Conservation (phyloP, 345 rosid species). For the Orychophragmus violaceus region DNA sequence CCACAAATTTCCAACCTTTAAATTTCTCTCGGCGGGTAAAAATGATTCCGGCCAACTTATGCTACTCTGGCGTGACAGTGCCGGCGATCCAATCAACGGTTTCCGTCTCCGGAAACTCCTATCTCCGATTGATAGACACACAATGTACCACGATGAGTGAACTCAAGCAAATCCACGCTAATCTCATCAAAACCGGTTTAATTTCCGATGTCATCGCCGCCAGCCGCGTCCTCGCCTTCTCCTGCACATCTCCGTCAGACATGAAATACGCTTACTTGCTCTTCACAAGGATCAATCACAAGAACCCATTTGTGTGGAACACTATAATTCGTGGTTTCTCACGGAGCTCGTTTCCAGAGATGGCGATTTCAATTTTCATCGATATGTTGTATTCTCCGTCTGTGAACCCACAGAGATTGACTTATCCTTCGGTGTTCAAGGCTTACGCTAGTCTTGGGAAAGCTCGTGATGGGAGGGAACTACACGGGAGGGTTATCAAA, state of each 20-base stretch:
- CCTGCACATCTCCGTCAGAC: slow-evolving; percentile 40
- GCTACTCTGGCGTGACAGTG: background rate
- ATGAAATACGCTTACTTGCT: slow-evolving; percentile 54
- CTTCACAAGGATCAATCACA: slow-evolving; percentile 41
- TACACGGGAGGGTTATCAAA: slow-evolving; percentile 67
- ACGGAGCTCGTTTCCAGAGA: slow-evolving; percentile 50
- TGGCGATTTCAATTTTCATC: slow-evolving; percentile 46
- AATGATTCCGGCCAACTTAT: slow-evolving; percentile 14
- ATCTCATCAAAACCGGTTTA: slow-evolving; percentile 65
- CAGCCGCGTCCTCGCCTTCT: slow-evolving; percentile 68
- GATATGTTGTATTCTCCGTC: slow-evolving; percentile 44
- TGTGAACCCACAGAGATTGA: slow-evolving; percentile 51
- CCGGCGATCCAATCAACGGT: background rate
- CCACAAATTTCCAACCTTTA: slow-evolving; percentile 1
- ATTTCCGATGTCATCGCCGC: slow-evolving; percentile 40
- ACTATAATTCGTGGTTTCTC: slow-evolving; percentile 67
- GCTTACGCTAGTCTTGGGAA: slow-evolving; percentile 51
- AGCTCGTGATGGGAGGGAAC: slow-evolving; percentile 49
- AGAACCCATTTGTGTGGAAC: slow-evolving; percentile 66
- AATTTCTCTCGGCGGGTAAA: background rate
- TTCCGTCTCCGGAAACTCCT: slow-evolving; percentile 23
- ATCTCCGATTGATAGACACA: slow-evolving; percentile 45
- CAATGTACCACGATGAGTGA: slow-evolving; percentile 53
- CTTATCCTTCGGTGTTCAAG: slow-evolving; percentile 83
- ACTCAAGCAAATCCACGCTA: slow-evolving; percentile 58